Base-by-base conservation (phyloP, 1,139 yeast species). In the Candida neerlandica region DNA sequence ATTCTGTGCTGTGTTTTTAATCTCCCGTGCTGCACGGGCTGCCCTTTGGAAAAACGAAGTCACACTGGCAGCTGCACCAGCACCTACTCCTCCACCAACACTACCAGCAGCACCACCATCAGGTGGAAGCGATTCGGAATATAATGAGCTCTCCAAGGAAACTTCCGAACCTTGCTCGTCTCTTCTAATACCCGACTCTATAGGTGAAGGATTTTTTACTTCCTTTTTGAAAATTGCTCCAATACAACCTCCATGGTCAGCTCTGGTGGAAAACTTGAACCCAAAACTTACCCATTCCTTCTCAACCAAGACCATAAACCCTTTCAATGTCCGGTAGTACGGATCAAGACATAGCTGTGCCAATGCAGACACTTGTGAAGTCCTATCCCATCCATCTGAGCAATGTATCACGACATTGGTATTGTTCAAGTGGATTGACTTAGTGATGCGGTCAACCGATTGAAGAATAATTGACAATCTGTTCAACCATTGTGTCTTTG, bases 351-450 rank as follows among this genome's bases (percentile, higher is more conserved):
- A 89, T 6, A 95, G 70, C 66, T 94, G 96, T 41, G 92, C 84
- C 52, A 94, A 70, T 3, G 97, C 87, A 9, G 92, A 81, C 1
- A 92, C 81, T 63, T 94, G 98, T 0, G 97, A 83, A 0, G 99
- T 95, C 51, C 99, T 75, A 64, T 94, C 99, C 99, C 99, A 94
- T 0, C 99, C 99, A 70, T 94, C 99, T 0, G 97, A 91, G 64
- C 99, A 94, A 68, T 94, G 99, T 10, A 95, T 80, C 6, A 94
- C 65, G 5, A 94, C 81, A 65, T 92, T 95, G 12, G 96, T 87
- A 53, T 86, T 84, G 62, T 90, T 89, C 59, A 86, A 81, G 54
- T 89, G 90, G 19, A 94, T 80, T 23, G 94, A 87, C 59, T 89
- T 86, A 34, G 87, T 82, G 45, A 94, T 80, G 43, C 89, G 76